Evolutionary conservation across 2,329 filamentous ascomycete genomes (phyloP).

Genomic region (Clathrospora elynae): DNA sequence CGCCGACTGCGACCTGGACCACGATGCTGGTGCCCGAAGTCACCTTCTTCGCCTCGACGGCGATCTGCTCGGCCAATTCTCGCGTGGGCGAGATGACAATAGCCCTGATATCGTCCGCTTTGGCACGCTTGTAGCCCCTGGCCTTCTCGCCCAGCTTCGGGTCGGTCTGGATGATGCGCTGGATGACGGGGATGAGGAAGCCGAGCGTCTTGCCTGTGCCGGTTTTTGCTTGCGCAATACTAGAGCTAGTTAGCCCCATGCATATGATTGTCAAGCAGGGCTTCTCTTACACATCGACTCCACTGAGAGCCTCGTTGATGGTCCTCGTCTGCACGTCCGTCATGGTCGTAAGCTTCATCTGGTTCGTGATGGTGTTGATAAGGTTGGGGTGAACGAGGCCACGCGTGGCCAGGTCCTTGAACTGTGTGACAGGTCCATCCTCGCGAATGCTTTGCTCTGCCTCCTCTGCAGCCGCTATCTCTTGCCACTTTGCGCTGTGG

Average conservation of each 20-base stretch:
- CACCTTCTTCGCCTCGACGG: slow-evolving; percentile 73
- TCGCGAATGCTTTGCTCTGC: slow-evolving; percentile 22
- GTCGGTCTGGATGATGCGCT: slow-evolving; percentile 72
- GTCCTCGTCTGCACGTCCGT: slow-evolving; percentile 89
- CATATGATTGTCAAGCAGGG: background rate
- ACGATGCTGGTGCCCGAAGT: slow-evolving; percentile 68
- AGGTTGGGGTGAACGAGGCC: slow-evolving; percentile 67
- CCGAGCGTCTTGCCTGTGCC: slow-evolving; percentile 96
- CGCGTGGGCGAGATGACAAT: slow-evolving; percentile 67
- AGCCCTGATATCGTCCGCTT: slow-evolving; percentile 60
- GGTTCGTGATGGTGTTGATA: slow-evolving; percentile 68
- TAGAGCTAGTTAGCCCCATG: slow-evolving; percentile 25
- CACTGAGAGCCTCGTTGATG: slow-evolving; percentile 77
- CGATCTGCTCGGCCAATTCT: slow-evolving; percentile 68
- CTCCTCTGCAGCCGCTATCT: slow-evolving; percentile 36
- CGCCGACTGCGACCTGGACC: slow-evolving; percentile 84
- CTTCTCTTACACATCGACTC: slow-evolving; percentile 75
- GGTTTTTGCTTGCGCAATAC: slow-evolving; percentile 89
- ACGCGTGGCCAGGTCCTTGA: slow-evolving; percentile 51
- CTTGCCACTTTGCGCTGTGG: slow-evolving; percentile 47
- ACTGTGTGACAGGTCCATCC: slow-evolving; percentile 48
- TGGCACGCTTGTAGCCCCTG: slow-evolving; percentile 49
- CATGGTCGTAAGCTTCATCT: slow-evolving; percentile 82
- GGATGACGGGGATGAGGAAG: slow-evolving; percentile 84
- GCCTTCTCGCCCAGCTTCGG: slow-evolving; percentile 61